These are phyloP conservation scores for Rhizodiscina lignyota DNA, from an alignment of 495 filamentous ascomycete genomes.

Conservation along the genomic window DNA sequence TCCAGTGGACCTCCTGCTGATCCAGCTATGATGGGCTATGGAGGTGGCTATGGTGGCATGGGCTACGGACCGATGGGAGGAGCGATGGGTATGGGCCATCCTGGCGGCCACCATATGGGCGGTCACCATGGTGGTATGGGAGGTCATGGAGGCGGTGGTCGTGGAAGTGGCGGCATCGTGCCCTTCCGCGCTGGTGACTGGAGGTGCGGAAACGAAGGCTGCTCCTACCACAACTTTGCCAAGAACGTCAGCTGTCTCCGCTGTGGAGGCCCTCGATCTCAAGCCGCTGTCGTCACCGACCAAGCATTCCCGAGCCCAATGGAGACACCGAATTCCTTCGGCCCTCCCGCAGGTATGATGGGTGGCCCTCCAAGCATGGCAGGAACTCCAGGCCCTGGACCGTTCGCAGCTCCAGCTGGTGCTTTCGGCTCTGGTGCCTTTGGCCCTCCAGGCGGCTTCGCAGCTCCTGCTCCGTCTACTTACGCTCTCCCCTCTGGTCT, in stretches of 20 bases:
- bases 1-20: conserved; percentile 55
- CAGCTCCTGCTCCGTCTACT: conserved; percentile 73
- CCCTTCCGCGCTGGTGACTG: conserved; percentile 97
- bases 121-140: conserved; percentile 39
- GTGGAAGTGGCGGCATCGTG: conserved; percentile 64
- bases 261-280: conserved; percentile 85
- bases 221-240: conserved; percentile 96
- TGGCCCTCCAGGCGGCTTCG: no score
- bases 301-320: conserved; percentile 83
- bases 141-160: conserved; percentile 56
- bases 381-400: conserved; percentile 68
- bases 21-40: conserved; percentile 55
- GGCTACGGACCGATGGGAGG: conserved; percentile 64
- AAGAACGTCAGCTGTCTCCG: conserved; percentile 97
- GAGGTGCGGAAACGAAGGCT: conserved; percentile 97
- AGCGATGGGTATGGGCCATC: conserved; percentile 54
- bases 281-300: conserved; percentile 84
- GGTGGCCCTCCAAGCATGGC: conserved; percentile 48
- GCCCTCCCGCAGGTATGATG: no score
- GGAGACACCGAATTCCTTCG: conserved; percentile 67
- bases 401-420: conserved; percentile 52
- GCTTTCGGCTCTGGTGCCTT: conserved; percentile 66
- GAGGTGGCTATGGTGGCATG: conserved; percentile 38
- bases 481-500: conserved; percentile 86
- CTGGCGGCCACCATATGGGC: neutral